Base-by-base conservation (phyloP, 768 basidiomycete species). In the Suillus lakei region DNA sequence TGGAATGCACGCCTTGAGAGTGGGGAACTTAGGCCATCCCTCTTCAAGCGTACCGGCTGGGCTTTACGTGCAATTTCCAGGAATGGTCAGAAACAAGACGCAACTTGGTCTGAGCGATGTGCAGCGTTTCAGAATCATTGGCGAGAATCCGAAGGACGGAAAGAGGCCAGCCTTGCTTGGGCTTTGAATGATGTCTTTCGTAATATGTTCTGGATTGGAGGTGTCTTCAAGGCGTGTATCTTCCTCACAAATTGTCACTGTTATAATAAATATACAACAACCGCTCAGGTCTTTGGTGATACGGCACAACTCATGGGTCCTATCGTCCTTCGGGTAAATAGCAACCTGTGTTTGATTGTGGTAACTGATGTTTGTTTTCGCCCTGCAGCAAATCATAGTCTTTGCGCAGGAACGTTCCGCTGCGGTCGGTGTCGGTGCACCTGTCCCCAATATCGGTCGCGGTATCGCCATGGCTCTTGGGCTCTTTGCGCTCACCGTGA, bases 141-240 rank as follows among this genome's bases (percentile, higher is more conserved):
- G 87, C 78, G 80, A 55, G 76, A 80, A 32, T 73, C 74, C 1
- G 81, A 79, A 36, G 87, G 84, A 6, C 75, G 73, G 51, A 83
- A 81, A 66, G 66, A 82, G 16, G 76, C 89, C 0, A 89, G 87
- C 68, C 74, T 90, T 16, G 81, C 83, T 5, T 85, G 85, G 81
- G 85, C 88, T 15, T 70, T 91, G 60, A 89, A 89, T 69, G 88
- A 88, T 68, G 82, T 84, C 5, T 79, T 91, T 64, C 86, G 84
- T 15, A 72, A 73, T 39, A 78, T 81, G 32, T 90, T 90, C 76
- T 91, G 90, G 90, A 75, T 78, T 46, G 89, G 84, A 3, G 90
- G 89, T 21, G 70, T 78, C 38, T 84, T 85, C 78, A 90, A 90
- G 80, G 85, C 85, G 39, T n/a, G 67, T 21, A 38, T 26, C 5